phyloP scores from a whole-genome alignment of 2,329 filamentous ascomycete species.

The Cordyceps militaris region DNA sequence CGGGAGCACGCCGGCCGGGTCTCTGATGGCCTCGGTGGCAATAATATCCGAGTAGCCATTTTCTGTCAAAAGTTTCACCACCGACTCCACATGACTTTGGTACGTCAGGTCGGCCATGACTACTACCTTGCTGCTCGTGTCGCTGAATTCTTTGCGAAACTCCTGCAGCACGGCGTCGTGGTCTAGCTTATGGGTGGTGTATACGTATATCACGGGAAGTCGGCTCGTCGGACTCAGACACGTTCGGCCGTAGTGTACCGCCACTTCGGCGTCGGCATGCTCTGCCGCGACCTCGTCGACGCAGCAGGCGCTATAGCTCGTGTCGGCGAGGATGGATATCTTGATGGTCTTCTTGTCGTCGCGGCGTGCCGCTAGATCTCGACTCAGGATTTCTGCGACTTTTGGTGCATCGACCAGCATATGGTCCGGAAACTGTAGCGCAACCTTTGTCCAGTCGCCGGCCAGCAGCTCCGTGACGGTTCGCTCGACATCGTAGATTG shows the following conservation, averaged over 20 bases:
- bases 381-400: slow-evolving; percentile 55
- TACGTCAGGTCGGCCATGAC: slow-evolving; percentile 90
- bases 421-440: slow-evolving; percentile 90
- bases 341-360: slow-evolving; percentile 22
- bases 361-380: slow-evolving; percentile 20
- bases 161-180: slow-evolving; percentile 46
- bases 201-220: slow-evolving; percentile 84
- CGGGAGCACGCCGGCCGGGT: slow-evolving; percentile 74
- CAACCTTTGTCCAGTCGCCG: slow-evolving; percentile 67
- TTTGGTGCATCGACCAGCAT: slow-evolving; percentile 83
- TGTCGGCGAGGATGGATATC: slow-evolving; percentile 86
- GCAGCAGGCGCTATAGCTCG: slow-evolving; percentile 94
- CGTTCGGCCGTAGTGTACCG: slow-evolving; percentile 89
- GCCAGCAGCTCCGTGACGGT: slow-evolving; percentile 70
- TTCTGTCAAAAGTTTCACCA: slow-evolving; percentile 48
- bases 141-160: slow-evolving; percentile 63
- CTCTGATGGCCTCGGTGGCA: slow-evolving; percentile 64
- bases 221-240: slow-evolving; percentile 86
- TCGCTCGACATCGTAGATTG: slow-evolving; percentile 77
- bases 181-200: slow-evolving; percentile 67
- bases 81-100: slow-evolving; percentile 59
- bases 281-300: slow-evolving; percentile 96
- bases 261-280: slow-evolving; percentile 81
- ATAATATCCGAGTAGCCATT: slow-evolving; percentile 65
- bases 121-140: slow-evolving; percentile 57